These are phyloP conservation scores for Venturiaceae sp. DNA, from an alignment of 2,329 filamentous ascomycete species.

Conservation along the genomic window DNA sequence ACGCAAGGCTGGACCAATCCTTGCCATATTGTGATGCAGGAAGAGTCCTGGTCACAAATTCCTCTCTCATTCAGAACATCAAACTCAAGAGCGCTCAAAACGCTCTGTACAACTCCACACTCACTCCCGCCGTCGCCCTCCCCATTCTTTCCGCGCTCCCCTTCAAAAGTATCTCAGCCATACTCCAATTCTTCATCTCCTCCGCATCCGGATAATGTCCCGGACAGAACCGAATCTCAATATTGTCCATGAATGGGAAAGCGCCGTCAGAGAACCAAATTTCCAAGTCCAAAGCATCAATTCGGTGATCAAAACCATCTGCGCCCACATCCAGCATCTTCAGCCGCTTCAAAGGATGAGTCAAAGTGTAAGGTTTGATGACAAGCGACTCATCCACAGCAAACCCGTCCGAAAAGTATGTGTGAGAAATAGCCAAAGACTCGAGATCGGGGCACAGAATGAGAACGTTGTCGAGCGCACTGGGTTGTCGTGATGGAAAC, in stretches of 20 bases:
- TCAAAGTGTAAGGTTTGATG: neutral
- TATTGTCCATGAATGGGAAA: neutral
- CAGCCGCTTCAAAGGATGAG: neutral
- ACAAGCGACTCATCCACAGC: neutral
- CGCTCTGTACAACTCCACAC: neutral
- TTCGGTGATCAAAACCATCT: neutral
- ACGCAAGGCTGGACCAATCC: no score
- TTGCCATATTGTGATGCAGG: no score
- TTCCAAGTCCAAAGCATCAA: neutral
- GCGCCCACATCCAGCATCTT: neutral
- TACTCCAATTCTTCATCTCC: neutral
- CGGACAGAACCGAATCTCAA: neutral
- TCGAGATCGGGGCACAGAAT: constrained; percentile 28
- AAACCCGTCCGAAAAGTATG: constrained; percentile 26
- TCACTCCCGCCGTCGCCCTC: neutral
- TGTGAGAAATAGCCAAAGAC: constrained; percentile 32
- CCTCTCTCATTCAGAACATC: no score
- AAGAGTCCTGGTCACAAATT: no score
- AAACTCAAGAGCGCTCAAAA: no score
- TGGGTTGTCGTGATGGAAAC: constrained; percentile 19
- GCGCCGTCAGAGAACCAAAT: neutral
- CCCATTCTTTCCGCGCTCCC: neutral
- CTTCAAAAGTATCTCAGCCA: neutral
- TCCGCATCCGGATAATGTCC: neutral
- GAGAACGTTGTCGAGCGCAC: constrained; percentile 30